These are phyloP conservation scores for Calonectria montana DNA, from an alignment of 2,329 filamentous ascomycete genomes.

Conservation along the genomic window DNA sequence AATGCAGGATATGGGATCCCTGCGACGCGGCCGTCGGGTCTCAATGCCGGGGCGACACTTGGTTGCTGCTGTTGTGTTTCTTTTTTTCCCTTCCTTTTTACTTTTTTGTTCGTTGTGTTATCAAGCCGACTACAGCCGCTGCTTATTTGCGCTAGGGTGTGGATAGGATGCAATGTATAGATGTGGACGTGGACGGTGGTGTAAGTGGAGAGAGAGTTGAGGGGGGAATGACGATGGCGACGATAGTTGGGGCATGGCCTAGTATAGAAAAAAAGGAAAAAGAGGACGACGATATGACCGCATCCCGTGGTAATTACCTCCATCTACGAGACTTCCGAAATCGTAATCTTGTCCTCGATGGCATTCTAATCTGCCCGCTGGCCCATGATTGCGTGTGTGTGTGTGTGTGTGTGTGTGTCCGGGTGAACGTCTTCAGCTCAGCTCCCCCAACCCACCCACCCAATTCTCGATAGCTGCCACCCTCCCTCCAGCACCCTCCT, in stretches of 20 bases:
- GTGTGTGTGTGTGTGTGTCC: too few species aligned
- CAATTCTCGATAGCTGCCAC: background rate
- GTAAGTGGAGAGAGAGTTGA: background rate
- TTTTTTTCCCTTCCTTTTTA: background rate
- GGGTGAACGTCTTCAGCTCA: background rate
- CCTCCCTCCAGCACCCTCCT: background rate
- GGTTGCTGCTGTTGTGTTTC: background rate
- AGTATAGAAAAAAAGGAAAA: background rate
- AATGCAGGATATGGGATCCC: conserved; percentile 38
- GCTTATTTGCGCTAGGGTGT: conserved; percentile 2
- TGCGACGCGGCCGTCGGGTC: conserved; percentile 29
- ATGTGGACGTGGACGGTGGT: background rate
- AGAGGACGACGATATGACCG: background rate
- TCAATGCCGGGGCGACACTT: conserved; percentile 9
- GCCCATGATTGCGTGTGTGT: background rate
- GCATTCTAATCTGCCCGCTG: background rate
- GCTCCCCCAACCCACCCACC: conserved; percentile 41
- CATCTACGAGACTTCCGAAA: background rate
- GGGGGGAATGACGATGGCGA: background rate
- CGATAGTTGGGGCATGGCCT: background rate
- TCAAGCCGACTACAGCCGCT: background rate
- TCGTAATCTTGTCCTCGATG: background rate
- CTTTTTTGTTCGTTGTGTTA: background rate
- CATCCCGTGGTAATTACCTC: background rate
- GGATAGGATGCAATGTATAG: background rate